phyloP scores from a whole-genome alignment of 495 filamentous ascomycete species.

The Penicillium soppii region DNA sequence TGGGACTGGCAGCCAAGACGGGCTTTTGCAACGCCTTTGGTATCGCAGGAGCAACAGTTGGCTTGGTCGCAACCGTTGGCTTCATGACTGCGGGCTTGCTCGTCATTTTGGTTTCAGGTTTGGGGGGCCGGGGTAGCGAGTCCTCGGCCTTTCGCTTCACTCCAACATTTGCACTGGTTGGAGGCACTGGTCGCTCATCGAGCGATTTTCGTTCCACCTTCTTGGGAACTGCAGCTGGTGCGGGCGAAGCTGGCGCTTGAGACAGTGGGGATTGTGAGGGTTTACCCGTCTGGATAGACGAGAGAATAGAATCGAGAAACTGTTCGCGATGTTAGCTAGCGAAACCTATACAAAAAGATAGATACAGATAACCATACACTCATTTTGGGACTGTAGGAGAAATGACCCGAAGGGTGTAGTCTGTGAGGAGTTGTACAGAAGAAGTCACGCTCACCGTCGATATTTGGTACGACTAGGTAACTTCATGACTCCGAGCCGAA shows the following conservation, averaged over 20 bases:
- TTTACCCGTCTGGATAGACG: conserved; percentile 51
- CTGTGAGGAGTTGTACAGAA: conserved; percentile 12
- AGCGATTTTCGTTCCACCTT: conserved; percentile 25
- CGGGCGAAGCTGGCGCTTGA: conserved; percentile 27
- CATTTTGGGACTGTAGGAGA: conserved; percentile 31
- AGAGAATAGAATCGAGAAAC: conserved; percentile 60
- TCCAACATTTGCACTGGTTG: conserved; percentile 19
- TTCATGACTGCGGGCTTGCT: conserved; percentile 13
- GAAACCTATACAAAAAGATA: neutral
- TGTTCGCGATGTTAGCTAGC: conserved; percentile 29
- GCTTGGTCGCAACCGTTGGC: neutral
- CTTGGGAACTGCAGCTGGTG: conserved; percentile 26
- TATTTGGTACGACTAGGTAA: conserved; percentile 44
- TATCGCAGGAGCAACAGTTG: conserved; percentile 13
- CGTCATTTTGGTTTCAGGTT: conserved; percentile 21
- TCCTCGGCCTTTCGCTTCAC: conserved; percentile 49
- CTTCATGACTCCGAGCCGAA: conserved; percentile 48
- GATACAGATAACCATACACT: conserved; percentile 39
- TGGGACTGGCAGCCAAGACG: conserved; percentile 7
- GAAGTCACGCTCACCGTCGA: conserved; percentile 39
- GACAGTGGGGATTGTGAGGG: conserved; percentile 31
- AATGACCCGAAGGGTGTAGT: neutral
- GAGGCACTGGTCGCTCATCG: conserved; percentile 8
- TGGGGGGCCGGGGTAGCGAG: conserved; percentile 28
- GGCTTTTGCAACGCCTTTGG: conserved; percentile 17